A percentile compares a stretch with the other conserved stretches of the same genome.
These are phyloP conservation scores for Aureobasidium lini DNA, from an alignment of 2,329 filamentous ascomycete species.

Conservation along the genomic window DNA sequence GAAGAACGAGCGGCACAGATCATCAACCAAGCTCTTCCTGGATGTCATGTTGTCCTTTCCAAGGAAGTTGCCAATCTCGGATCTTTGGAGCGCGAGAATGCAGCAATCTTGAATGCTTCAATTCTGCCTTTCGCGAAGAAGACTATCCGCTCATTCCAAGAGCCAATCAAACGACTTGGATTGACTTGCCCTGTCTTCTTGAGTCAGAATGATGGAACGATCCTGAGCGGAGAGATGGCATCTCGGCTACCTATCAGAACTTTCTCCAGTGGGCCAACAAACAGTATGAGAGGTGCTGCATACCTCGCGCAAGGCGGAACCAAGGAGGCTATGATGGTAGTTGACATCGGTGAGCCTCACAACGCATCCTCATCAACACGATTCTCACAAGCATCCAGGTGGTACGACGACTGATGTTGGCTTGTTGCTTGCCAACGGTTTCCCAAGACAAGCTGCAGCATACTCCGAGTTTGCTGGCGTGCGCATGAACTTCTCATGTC, in stretches of 20 bases:
- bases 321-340: slow-evolving; percentile 2
- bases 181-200: slow-evolving; percentile 7
- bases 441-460: slow-evolving; percentile 55
- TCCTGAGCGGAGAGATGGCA: neutral
- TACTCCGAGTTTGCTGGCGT: slow-evolving; percentile 57
- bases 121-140: slow-evolving; percentile 9
- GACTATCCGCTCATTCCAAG: slow-evolving; percentile 9
- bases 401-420: slow-evolving; percentile 36
- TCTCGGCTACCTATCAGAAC: slow-evolving; percentile 5
- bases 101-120: slow-evolving; percentile 4
- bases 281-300: slow-evolving; percentile 11
- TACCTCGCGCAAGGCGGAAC: neutral
- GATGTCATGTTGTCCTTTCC: slow-evolving; percentile 5
- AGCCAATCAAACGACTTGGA: slow-evolving; percentile 3
- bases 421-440: slow-evolving; percentile 52
- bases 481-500: slow-evolving; percentile 49
- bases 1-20: slow-evolving; percentile 11
- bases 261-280: slow-evolving; percentile 10
- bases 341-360: neutral
- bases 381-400: neutral
- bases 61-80: slow-evolving; percentile 9
- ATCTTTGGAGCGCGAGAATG: slow-evolving; percentile 8
- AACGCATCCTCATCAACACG: neutral
- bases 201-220: slow-evolving; percentile 7
- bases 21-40: neutral